Evolutionary conservation across 768 basidiomycete species (phyloP).

Genomic region (Tylopilus rubrobrunneus): DNA sequence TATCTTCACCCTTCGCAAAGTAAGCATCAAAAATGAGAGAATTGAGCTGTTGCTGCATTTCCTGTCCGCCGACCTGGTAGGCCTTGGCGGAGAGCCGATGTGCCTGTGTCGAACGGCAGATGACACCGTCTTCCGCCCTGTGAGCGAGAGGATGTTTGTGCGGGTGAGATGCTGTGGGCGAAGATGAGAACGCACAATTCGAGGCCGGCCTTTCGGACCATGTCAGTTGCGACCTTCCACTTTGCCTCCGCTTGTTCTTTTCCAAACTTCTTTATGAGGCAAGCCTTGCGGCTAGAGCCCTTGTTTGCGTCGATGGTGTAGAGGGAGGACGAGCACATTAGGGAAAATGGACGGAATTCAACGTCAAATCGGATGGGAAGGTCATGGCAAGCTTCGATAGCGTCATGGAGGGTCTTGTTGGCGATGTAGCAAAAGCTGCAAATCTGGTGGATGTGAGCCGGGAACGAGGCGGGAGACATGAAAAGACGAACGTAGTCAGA

Average conservation of each 20-base stretch:
- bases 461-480: constrained; percentile 4
- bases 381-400: constrained; percentile 32
- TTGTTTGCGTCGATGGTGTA: constrained; percentile 14
- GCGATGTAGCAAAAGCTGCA: constrained; percentile 39
- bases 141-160: neutral
- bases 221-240: constrained; percentile 23
- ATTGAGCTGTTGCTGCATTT: constrained; percentile 36
- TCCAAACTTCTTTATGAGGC: too few species aligned
- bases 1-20: constrained; percentile 39
- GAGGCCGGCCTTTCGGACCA: constrained; percentile 28
- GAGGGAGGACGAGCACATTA: constrained; percentile 24
- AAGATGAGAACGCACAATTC: constrained; percentile 16
- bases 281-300: too few species aligned
- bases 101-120: constrained; percentile 39
- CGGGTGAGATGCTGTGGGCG: too few species aligned
- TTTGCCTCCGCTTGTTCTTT: constrained; percentile 1
- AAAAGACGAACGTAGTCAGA: constrained; percentile 30
- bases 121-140: constrained; percentile 36
- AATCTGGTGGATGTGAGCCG: constrained; percentile 22
- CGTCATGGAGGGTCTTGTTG: constrained; percentile 34
- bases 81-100: constrained; percentile 46
- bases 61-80: constrained; percentile 38
- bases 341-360: constrained; percentile 32
- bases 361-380: constrained; percentile 33
- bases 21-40: constrained; percentile 38